Conservation (phyloP, 345 rosid genomes). For the Turnera subulata region DNA sequence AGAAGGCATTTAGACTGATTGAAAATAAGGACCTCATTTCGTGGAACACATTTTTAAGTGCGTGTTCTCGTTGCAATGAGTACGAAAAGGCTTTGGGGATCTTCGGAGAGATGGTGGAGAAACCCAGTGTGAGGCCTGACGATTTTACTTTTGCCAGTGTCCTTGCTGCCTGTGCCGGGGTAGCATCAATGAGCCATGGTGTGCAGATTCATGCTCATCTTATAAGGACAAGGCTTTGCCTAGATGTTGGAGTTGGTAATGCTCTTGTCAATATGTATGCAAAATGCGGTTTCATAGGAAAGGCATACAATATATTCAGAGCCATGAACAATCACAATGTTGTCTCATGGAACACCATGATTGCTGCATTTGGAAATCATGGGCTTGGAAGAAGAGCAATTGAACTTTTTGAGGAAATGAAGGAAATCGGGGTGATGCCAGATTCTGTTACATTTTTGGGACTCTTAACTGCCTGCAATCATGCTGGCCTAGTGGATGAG, state of each 20-base stretch:
- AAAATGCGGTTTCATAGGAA: slow-evolving; percentile 53
- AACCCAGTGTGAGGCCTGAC: slow-evolving; percentile 25
- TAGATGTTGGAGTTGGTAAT: slow-evolving; percentile 46
- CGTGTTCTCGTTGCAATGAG: slow-evolving; percentile 37
- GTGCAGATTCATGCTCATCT: slow-evolving; percentile 52
- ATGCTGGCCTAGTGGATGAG: slow-evolving; percentile 51
- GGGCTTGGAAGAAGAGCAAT: slow-evolving; percentile 48
- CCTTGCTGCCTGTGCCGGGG: slow-evolving; percentile 49
- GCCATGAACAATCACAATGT: slow-evolving; percentile 39
- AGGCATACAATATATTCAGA: slow-evolving; percentile 35
- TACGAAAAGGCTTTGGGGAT: slow-evolving; percentile 40
- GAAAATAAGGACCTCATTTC: slow-evolving; percentile 50
- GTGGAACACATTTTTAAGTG: slow-evolving; percentile 48
- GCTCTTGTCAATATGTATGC: slow-evolving; percentile 66
- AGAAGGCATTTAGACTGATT: slow-evolving; percentile 36
- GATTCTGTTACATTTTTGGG: slow-evolving; percentile 57
- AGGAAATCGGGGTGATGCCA: slow-evolving; percentile 32
- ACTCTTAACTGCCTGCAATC: slow-evolving; percentile 58
- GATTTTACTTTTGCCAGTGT: slow-evolving; percentile 46
- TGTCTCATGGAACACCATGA: slow-evolving; percentile 64
- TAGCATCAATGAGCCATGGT: slow-evolving; percentile 45
- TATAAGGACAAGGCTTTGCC: slow-evolving; percentile 30
- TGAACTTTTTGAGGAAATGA: slow-evolving; percentile 47
- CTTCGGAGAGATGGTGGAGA: slow-evolving; percentile 38
- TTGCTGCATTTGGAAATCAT: slow-evolving; percentile 53